Conservation (phyloP, 495 filamentous ascomycete genomes). For the Saxophila tyrrhenica region DNA sequence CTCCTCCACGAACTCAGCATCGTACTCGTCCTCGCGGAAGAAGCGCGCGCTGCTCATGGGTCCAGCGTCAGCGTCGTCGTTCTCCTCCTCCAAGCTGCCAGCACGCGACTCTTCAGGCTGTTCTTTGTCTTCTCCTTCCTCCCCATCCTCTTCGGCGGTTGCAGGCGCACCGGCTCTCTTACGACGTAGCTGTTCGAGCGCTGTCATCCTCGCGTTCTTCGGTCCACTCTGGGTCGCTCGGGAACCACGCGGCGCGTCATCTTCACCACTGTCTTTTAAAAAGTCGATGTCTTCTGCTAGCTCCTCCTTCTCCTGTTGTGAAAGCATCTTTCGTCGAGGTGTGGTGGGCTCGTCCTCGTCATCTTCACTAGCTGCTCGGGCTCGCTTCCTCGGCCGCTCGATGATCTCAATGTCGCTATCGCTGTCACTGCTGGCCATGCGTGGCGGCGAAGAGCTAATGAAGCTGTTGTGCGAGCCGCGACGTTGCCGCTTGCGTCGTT, state of each 20-base stretch:
- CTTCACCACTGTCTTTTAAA: conserved; percentile 20
- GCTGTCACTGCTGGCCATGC: conserved; percentile 12
- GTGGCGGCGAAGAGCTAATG: conserved; percentile 12
- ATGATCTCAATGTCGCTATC: conserved; percentile 20
- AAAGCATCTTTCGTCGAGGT: conserved; percentile 2
- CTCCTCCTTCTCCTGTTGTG: conserved; percentile 25
- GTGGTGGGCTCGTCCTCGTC: conserved; percentile 17
- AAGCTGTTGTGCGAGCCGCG: conserved; percentile 4
- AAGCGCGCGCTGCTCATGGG: conserved; percentile 21
- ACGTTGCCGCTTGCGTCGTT: conserved; percentile 3
- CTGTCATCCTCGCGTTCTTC: conserved; percentile 18
- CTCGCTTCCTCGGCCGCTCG: not conserved
- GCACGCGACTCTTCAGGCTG: conserved; percentile 10
- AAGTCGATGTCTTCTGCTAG: conserved; percentile 30
- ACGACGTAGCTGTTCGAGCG: conserved; percentile 25
- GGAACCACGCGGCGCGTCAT: conserved; percentile 12
- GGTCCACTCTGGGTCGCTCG: conserved; percentile 7
- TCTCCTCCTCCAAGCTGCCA: conserved; percentile 11
- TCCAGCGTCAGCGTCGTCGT: not conserved
- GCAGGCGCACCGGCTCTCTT: conserved; percentile 16
- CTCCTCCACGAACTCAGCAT: conserved; percentile 49
- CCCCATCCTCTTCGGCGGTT: conserved; percentile 12
- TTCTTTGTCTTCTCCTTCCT: conserved; percentile 10
- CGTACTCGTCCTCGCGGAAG: conserved; percentile 48
- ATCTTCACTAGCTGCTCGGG: conserved; percentile 18